phyloP scores from a whole-genome alignment of 306 rosid genomes.

The Cotoneaster glaucophyllus region DNA sequence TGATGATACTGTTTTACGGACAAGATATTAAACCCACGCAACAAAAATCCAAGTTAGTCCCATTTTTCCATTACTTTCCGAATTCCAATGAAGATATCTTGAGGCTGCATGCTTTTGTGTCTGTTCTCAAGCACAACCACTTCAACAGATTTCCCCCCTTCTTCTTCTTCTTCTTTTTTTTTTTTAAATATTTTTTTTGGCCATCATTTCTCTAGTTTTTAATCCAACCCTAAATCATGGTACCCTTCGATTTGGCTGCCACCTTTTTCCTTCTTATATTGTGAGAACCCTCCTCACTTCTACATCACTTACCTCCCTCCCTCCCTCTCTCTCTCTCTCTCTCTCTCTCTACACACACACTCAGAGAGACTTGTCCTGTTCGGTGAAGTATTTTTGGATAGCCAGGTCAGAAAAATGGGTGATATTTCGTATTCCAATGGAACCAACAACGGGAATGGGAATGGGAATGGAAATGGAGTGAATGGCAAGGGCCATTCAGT shows the following conservation, averaged over 20 bases:
- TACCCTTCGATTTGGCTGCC: conserved; percentile 22
- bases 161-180: not conserved
- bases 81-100: conserved; percentile 23
- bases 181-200: not conserved
- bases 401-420: conserved; percentile 39
- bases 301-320: conserved; percentile 12
- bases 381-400: not conserved
- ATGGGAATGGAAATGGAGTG: conserved; percentile 48
- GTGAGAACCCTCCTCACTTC: conserved; percentile 25
- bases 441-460: conserved; percentile 36
- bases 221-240: conserved; percentile 17
- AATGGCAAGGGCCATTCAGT: conserved; percentile 45
- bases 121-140: conserved; percentile 1
- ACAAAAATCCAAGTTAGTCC: not conserved
- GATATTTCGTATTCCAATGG: conserved; percentile 62
- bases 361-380: not conserved
- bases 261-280: conserved; percentile 34
- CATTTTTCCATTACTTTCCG: not conserved
- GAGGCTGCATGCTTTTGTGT: conserved; percentile 3
- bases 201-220: not conserved
- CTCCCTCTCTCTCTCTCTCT: conserved; percentile 9
- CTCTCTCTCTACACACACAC: conserved; percentile 4
- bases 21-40: not conserved
- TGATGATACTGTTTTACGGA: not conserved
- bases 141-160: not conserved